Evolutionary conservation across 2,329 filamentous ascomycete species (phyloP).

Genomic region (Pseudopithomyces maydicus): DNA sequence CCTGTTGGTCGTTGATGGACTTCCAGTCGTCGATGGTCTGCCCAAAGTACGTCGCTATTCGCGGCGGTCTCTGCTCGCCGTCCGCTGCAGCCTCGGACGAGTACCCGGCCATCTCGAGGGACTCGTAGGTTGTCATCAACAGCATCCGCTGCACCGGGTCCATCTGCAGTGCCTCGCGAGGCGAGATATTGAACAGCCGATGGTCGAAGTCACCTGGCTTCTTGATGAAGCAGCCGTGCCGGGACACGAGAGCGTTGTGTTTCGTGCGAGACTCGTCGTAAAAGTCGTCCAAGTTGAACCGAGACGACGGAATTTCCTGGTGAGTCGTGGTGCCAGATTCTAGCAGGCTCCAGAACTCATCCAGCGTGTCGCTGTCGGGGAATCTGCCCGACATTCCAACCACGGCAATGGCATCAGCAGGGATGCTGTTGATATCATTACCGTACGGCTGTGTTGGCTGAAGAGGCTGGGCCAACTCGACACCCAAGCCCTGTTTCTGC

Average conservation of each 20-base stretch:
- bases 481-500: neutral
- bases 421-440: neutral
- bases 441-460: neutral
- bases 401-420: constrained; percentile 19
- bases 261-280: constrained; percentile 12
- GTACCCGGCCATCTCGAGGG: constrained; percentile 23
- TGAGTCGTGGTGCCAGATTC: constrained; percentile 37
- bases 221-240: constrained; percentile 17
- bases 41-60: constrained; percentile 38
- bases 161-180: constrained; percentile 24
- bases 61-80: neutral
- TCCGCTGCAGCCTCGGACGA: neutral
- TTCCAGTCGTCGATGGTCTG: constrained; percentile 31
- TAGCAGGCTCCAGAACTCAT: constrained; percentile 46
- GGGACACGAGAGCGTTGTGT: neutral
- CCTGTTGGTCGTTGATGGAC: neutral
- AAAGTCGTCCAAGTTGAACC: constrained; percentile 40
- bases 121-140: constrained; percentile 24
- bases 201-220: constrained; percentile 24
- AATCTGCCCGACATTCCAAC: constrained; percentile 28
- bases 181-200: constrained; percentile 29
- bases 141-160: constrained; percentile 23
- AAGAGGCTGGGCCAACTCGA: neutral
- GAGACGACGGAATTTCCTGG: constrained; percentile 22
- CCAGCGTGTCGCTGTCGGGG: constrained; percentile 23